phyloP scores from a whole-genome alignment of 2,329 filamentous ascomycete species.

The Cladosporium sp. region DNA sequence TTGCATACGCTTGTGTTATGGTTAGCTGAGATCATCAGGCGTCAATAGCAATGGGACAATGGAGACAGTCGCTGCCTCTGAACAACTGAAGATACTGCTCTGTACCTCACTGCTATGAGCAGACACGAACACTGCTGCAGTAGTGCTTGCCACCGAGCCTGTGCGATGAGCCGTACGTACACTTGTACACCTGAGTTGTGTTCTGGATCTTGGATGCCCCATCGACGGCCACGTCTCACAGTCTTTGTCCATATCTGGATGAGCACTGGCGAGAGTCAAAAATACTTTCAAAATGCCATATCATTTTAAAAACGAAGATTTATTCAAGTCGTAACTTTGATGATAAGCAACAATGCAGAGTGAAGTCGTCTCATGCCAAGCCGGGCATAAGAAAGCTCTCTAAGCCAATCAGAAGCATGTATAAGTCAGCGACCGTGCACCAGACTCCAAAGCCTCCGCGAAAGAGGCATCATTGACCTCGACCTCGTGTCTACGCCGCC shows the following conservation, averaged over 20 bases:
- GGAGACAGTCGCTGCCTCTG: not conserved
- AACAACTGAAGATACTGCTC: not conserved
- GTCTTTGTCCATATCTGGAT: not conserved
- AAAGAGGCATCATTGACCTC: slow-evolving; percentile 12
- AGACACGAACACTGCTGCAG: not conserved
- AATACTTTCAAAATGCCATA: too few species aligned
- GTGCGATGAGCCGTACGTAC: not conserved
- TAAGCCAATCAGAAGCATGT: slow-evolving; percentile 3
- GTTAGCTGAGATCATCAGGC: not conserved
- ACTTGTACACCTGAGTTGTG: not conserved
- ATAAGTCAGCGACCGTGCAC: slow-evolving; percentile 2
- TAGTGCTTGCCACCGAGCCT: not conserved
- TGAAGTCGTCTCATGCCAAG: not conserved
- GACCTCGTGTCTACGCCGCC: slow-evolving; percentile 10
- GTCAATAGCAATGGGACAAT: too few species aligned
- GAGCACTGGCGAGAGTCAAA: not conserved
- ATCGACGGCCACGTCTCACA: not conserved
- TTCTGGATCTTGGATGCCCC: not conserved
- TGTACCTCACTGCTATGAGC: not conserved
- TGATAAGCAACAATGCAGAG: not conserved
- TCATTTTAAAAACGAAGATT: too few species aligned
- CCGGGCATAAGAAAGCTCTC: not conserved
- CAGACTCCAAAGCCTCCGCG: slow-evolving; percentile 4
- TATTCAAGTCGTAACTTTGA: not conserved
- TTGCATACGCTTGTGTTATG: not conserved